Conservation (phyloP, 306 rosid genomes). For the Medicago truncatula region DNA sequence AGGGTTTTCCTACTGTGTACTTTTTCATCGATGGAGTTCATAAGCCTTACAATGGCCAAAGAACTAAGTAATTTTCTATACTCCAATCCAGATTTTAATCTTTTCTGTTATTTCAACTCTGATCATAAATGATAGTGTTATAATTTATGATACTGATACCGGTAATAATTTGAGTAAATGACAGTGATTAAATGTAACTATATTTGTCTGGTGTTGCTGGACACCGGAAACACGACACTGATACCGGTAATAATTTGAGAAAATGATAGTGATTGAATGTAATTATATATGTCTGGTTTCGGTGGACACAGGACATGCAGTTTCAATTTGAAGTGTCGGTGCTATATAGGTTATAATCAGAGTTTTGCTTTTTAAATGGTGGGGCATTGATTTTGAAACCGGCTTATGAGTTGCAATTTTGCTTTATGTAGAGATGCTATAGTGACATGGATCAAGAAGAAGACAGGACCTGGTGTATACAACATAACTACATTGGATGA, state of each 20-base stretch:
- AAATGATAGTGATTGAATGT: background rate
- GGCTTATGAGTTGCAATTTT: conserved; percentile 12
- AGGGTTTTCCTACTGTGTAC: conserved; percentile 82
- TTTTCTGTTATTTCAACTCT: background rate
- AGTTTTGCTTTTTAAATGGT: conserved; percentile 11
- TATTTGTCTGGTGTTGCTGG: too few relatives aligned
- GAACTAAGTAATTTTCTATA: conserved; percentile 67
- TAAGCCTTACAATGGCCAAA: conserved; percentile 80
- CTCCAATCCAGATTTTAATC: background rate
- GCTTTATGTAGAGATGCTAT: conserved; percentile 68
- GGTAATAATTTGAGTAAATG: too few relatives aligned
- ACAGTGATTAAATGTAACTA: too few relatives aligned
- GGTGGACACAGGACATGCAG: background rate
- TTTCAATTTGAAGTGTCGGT: background rate
- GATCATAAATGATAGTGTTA: background rate
- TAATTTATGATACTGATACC: background rate
- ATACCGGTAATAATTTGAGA: background rate
- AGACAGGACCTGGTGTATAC: conserved; percentile 84
- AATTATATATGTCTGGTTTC: background rate
- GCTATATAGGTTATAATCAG: background rate
- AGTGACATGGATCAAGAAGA: conserved; percentile 94
- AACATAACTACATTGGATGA: conserved; percentile 82
- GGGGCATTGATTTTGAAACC: conserved; percentile 1
- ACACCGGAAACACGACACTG: too few relatives aligned
- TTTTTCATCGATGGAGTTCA: conserved; percentile 87